phyloP scores from a whole-genome alignment of 495 filamentous ascomycete genomes.

The Podospora sp. region DNA sequence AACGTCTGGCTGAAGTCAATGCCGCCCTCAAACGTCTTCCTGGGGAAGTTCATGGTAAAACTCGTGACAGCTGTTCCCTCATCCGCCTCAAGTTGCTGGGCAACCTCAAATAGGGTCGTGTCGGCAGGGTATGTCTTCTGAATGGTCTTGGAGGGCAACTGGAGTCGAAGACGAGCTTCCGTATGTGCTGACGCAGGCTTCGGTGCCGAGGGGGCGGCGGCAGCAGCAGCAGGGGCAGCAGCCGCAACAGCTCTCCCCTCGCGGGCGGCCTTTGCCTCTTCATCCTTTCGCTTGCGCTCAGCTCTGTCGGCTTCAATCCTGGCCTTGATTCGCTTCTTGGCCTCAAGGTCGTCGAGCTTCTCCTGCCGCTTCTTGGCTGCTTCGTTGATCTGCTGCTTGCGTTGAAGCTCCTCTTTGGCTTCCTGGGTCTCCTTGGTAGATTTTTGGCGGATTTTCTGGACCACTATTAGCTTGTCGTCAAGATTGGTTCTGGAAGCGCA shows the following conservation, averaged over 20 bases:
- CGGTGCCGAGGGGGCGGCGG: conserved; percentile 39
- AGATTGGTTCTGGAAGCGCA: too few relatives aligned
- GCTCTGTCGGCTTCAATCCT: conserved; percentile 92
- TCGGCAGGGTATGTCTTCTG: conserved; percentile 82
- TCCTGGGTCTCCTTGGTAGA: conserved; percentile 77
- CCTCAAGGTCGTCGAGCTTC: conserved; percentile 83
- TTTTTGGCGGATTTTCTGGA: conserved; percentile 82
- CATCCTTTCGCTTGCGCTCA: conserved; percentile 77
- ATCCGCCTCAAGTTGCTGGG: conserved; percentile 67
- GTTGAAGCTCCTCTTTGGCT: conserved; percentile 77
- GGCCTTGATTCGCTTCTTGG: conserved; percentile 83
- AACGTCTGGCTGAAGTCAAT: conserved; percentile 88
- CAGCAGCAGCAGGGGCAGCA: conserved; percentile 39
- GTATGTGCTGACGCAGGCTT: conserved; percentile 58
- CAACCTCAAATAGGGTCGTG: conserved; percentile 93
- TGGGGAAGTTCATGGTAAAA: conserved; percentile 85
- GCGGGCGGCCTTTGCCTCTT: conserved; percentile 79
- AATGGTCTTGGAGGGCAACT: conserved; percentile 71
- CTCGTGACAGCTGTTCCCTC: conserved; percentile 60
- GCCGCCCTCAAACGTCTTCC: conserved; percentile 72
- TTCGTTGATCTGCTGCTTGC: conserved; percentile 88
- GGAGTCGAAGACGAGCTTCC: conserved; percentile 80
- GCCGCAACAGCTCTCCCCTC: conserved; percentile 57
- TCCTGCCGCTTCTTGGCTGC: conserved; percentile 81
- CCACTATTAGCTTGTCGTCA: conserved; percentile 17